A percentile compares a stretch with the other conserved stretches of the same genome.
These are phyloP conservation scores for Tremellales sp. DNA, from an alignment of 1,284 basidiomycete genomes.

Conservation along the genomic window DNA sequence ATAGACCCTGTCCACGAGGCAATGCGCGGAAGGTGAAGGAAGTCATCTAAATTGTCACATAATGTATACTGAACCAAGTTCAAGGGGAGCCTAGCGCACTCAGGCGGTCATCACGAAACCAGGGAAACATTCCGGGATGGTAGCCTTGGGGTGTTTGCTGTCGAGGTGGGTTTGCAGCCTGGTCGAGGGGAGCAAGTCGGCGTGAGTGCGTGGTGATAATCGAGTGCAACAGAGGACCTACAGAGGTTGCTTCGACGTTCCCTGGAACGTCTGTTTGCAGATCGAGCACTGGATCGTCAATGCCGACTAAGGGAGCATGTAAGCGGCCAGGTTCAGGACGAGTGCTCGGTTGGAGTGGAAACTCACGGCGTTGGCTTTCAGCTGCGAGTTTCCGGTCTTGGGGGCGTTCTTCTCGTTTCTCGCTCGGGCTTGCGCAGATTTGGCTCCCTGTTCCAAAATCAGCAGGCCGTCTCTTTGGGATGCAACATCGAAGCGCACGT, in stretches of 20 bases:
- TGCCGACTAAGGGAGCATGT: constrained; percentile 41
- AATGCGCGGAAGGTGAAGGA: not conserved
- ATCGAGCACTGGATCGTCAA: constrained; percentile 50
- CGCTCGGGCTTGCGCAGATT: constrained; percentile 40
- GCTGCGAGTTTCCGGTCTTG: constrained; percentile 38
- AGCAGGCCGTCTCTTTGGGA: too few relatives aligned
- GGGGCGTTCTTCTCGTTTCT: constrained; percentile 29
- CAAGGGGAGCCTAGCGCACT: not conserved
- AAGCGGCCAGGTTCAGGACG: constrained; percentile 15
- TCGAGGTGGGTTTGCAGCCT: constrained; percentile 41
- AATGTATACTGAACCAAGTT: too few relatives aligned
- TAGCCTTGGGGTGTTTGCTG: constrained; percentile 33
- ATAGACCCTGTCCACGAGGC: not conserved
- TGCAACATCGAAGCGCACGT: constrained; percentile 24
- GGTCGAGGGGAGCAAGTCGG: not conserved
- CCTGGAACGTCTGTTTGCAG: constrained; percentile 52
- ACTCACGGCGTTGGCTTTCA: constrained; percentile 46
- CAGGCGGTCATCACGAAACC: constrained; percentile 11
- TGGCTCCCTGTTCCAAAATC: constrained; percentile 42
- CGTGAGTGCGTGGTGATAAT: not conserved
- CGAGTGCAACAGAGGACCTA: constrained; percentile 19
- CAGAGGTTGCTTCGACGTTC: constrained; percentile 50
- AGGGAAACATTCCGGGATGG: constrained; percentile 40
- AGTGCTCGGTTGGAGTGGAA: constrained; percentile 23
- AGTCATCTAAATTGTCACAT: not conserved